Conservation (phyloP, 768 basidiomycete genomes). For the Paxillus involutus region DNA sequence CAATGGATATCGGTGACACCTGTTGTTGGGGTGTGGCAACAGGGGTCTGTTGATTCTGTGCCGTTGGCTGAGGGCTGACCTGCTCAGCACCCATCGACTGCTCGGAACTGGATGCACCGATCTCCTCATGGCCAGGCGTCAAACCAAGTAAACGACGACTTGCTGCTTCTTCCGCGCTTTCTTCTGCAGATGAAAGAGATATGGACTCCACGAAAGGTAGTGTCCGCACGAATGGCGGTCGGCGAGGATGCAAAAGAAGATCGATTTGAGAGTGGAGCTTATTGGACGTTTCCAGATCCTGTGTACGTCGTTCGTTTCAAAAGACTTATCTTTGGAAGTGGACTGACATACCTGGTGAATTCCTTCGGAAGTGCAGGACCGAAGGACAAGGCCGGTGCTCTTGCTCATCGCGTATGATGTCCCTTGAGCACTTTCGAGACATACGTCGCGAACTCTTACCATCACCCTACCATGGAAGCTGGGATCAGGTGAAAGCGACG, state of each 20-base stretch:
- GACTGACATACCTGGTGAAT: slow-evolving; percentile 28
- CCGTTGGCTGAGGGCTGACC: neutral
- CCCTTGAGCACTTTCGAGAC: slow-evolving; percentile 51
- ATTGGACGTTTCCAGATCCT: slow-evolving; percentile 15
- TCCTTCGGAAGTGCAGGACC: slow-evolving; percentile 31
- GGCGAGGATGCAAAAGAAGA: slow-evolving; percentile 72
- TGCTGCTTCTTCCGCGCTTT: slow-evolving; percentile 60
- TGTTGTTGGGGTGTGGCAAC: neutral
- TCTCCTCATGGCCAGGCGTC: slow-evolving; percentile 13
- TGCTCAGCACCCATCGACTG: neutral
- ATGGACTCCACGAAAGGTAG: slow-evolving; percentile 63
- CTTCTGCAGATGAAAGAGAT: slow-evolving; percentile 61
- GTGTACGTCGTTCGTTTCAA: slow-evolving; percentile 1
- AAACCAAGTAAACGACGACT: slow-evolving; percentile 43
- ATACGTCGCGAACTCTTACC: slow-evolving; percentile 45
- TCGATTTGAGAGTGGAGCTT: slow-evolving; percentile 46
- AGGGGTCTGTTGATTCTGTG: neutral
- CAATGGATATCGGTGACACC: neutral
- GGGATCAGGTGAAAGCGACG: slow-evolving; percentile 52
- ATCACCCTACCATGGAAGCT: slow-evolving; percentile 47
- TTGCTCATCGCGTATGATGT: slow-evolving; percentile 60
- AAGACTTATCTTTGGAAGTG: neutral
- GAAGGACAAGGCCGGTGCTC: slow-evolving; percentile 55
- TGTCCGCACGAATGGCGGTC: slow-evolving; percentile 72
- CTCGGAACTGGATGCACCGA: neutral